phyloP scores from a whole-genome alignment of 768 basidiomycete species.

The Boletus insuetus region DNA sequence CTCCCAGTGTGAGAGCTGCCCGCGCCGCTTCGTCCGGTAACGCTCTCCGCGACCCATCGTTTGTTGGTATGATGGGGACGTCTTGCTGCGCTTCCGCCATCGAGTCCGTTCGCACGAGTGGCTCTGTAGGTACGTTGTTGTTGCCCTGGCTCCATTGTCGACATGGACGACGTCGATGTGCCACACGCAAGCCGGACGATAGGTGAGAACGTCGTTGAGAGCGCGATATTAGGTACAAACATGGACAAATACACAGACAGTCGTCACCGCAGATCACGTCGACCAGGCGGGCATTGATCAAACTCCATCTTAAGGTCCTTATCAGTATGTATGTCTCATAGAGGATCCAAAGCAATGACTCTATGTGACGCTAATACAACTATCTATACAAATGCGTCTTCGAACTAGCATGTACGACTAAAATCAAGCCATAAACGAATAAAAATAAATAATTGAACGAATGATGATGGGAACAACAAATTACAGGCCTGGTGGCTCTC shows the following conservation, averaged over 20 bases:
- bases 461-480: background rate
- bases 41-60: slow-evolving; percentile 53
- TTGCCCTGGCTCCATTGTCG: slow-evolving; percentile 26
- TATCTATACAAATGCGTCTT: background rate
- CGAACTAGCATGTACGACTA: background rate
- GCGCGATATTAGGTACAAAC: background rate
- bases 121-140: slow-evolving; percentile 24
- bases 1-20: slow-evolving; percentile 35
- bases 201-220: background rate
- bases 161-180: slow-evolving; percentile 9
- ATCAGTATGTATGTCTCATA: too few relatives aligned
- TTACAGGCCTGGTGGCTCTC: background rate
- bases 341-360: too few relatives aligned
- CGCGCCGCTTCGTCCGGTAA: slow-evolving; percentile 32
- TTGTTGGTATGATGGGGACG: slow-evolving; percentile 49
- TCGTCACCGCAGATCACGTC: too few relatives aligned
- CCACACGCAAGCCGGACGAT: background rate
- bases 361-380: background rate
- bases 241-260: background rate
- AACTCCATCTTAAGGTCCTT: too few relatives aligned
- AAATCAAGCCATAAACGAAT: background rate
- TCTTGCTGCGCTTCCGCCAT: slow-evolving; percentile 19
- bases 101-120: slow-evolving; percentile 22
- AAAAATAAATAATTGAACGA: background rate
- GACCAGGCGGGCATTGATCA: too few relatives aligned